Base-by-base conservation (phyloP, 306 rosid species). In the Cajanus cajan region DNA sequence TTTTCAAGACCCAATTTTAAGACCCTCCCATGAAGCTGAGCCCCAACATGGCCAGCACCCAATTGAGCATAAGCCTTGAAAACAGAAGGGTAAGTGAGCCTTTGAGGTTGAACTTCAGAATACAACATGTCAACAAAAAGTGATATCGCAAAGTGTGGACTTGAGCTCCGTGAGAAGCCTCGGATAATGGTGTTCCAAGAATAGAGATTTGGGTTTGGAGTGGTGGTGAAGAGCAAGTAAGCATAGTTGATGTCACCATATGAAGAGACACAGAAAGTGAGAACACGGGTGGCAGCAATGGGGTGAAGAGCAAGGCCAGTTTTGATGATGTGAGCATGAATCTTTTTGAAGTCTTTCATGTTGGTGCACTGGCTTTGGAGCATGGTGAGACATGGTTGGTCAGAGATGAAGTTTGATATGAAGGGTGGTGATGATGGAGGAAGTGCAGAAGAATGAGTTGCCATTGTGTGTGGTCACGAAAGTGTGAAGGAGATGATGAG, bases 21-120 rank as follows among this genome's bases (percentile, higher is more conserved):
- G 59, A 95, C 85, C 78, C 89, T 89, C 54, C 96, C 97, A 80
- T 92, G 98, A 73, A 94, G 96, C 91, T 88, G 98, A 78, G 94
- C 84, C 48, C 98, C 98, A 73, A 80, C 25, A 45, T 19, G 76
- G 28, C 89, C 91, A 33, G 82, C 77, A 52, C 94, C 90, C 72
- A 86, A 82, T 68, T 85, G 97, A 82, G 90, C 80, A 79, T 85
- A 92, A 16, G 98, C 98, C 82, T 92, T 95, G 59, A 92, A 92
- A 71, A 95, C 87, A 9, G 98, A 95, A 79, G 98, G 98, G 65
- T 91, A 91, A 57, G 96, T 92, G 85, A 90, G 85, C 11, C 68
- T 66, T 0, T 87, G 86, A 1, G 98, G 96, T 59, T 87, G 80
- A 71, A 87, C 51, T 10, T 48, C 24, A 8, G 95, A 88, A 69